phyloP scores from a whole-genome alignment of 495 filamentous ascomycete genomes.

The Penicillium cosmopolitanum region DNA sequence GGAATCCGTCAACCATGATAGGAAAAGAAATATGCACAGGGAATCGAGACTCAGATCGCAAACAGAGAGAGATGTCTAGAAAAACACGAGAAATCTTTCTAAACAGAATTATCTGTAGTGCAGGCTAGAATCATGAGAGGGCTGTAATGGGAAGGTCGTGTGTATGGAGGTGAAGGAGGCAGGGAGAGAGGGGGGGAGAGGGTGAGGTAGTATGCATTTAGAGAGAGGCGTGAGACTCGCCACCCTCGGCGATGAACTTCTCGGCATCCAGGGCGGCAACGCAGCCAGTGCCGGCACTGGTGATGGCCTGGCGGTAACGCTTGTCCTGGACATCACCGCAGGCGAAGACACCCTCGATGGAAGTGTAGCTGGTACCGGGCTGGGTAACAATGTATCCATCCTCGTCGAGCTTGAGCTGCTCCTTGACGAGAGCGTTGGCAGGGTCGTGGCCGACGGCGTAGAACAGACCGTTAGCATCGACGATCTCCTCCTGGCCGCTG shows the following conservation, averaged over 20 bases:
- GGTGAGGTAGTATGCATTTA: constrained; percentile 34
- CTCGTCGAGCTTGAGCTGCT: constrained; percentile 79
- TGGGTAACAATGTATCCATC: constrained; percentile 90
- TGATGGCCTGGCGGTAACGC: constrained; percentile 96
- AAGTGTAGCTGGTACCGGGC: constrained; percentile 87
- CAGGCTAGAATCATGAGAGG: constrained; percentile 20
- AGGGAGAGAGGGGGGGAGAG: constrained; percentile 3
- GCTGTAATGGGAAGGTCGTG: too few relatives aligned
- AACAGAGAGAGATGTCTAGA: constrained; percentile 25
- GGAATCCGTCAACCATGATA: constrained; percentile 27
- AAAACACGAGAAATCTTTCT: constrained; percentile 10
- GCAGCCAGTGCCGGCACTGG: constrained; percentile 95
- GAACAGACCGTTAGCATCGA: constrained; percentile 92
- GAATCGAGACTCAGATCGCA: constrained; percentile 20
- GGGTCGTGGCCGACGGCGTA: constrained; percentile 98
- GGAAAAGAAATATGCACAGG: constrained; percentile 26
- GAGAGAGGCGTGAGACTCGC: constrained; percentile 65
- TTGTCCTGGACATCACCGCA: constrained; percentile 99
- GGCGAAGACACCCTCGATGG: constrained; percentile 89
- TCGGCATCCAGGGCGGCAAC: constrained; percentile 94
- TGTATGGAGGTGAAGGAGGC: background rate
- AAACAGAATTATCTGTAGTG: constrained; percentile 19
- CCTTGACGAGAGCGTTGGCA: constrained; percentile 84
- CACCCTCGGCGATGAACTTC: constrained; percentile 81
- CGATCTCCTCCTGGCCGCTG: constrained; percentile 74